Evolutionary conservation across 805 yeast species (phyloP), one percentile per base, ranked within the genome.

Genomic region (Metschnikowia aberdeeniae): DNA sequence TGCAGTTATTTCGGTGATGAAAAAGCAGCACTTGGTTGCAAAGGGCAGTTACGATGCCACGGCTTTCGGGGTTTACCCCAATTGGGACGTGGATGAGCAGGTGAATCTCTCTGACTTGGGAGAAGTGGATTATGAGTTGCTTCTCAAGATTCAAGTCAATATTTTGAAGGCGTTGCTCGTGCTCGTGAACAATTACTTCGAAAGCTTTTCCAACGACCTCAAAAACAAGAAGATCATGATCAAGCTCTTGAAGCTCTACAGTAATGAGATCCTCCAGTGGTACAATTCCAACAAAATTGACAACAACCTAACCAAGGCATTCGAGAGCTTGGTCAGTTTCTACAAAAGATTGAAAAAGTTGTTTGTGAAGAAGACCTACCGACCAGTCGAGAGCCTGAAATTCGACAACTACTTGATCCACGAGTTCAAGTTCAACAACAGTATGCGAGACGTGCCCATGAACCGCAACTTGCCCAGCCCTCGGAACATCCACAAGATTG

Each of bases 81-180:
- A 76, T 34, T 86, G 93, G 93, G 72, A 70, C 30, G 46, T 63
- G 26, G 75, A 70, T 46, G 49, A 56, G 5, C 50, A 60, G 3
- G 64, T 65, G 4, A 68, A 70, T 36, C 68, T 76, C 24, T 67
- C 63, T 13, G 64, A 58, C 12, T 57, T 70, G 33, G 75, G 75
- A 0, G 75, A 76, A 3, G 71, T 84, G 29, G 85, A 84, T 54
- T 81, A 84, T 74, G 75, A 75, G 36, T 75, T 80, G 44, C 81
- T 87, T 36, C 81, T 85, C 9, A 87, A 83, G 57, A 86, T 90
- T 35, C 93, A 89, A 59, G 72, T 85, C 32, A 95, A 95, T 34
- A 80, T 89, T 28, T 68, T 89, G 47, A 95, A 87, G 59, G 87
- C 89, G 0, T 67, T 89, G 45, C 75, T 81, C 36, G 76, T 84